Percentiles rank a stretch among this genome's conserved stretches.
Conservation (phyloP, 257 asterid genomes). For the Anisodus acutangulus region DNA sequence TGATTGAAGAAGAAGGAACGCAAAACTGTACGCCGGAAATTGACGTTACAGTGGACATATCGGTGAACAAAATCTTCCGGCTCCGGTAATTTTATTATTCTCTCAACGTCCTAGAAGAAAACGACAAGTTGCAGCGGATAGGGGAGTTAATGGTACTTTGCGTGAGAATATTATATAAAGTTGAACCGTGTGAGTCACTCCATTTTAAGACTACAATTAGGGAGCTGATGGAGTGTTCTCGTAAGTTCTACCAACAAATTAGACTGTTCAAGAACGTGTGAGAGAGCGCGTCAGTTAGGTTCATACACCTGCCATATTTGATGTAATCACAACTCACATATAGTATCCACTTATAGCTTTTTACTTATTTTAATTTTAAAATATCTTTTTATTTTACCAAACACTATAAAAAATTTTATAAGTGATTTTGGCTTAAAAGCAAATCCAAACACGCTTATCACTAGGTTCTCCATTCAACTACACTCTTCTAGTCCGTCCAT, state of each 20-base stretch:
- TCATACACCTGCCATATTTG: conserved; percentile 33
- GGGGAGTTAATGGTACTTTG: conserved; percentile 26
- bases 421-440: too few species aligned
- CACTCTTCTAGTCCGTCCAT: too few species aligned
- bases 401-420: too few species aligned
- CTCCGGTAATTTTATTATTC: background rate
- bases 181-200: background rate
- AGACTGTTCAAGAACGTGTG: too few species aligned
- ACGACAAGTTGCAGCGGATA: background rate
- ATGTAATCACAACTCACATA: background rate
- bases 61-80: too few species aligned
- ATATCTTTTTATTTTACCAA: too few species aligned
- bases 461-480: conserved; percentile 12
- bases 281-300: background rate
- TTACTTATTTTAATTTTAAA: too few species aligned
- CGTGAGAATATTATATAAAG: conserved; percentile 42
- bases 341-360: too few species aligned
- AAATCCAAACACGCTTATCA: background rate
- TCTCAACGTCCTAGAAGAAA: too few species aligned
- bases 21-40: conserved; percentile 49
- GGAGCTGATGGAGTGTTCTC: conserved; percentile 30
- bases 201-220: too few species aligned
- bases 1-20: conserved; percentile 32
- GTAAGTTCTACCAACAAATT: conserved; percentile 39
- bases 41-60: conserved; percentile 64